Conservation (phyloP, 2,329 filamentous ascomycete species). For the Fusarium kyushuense region DNA sequence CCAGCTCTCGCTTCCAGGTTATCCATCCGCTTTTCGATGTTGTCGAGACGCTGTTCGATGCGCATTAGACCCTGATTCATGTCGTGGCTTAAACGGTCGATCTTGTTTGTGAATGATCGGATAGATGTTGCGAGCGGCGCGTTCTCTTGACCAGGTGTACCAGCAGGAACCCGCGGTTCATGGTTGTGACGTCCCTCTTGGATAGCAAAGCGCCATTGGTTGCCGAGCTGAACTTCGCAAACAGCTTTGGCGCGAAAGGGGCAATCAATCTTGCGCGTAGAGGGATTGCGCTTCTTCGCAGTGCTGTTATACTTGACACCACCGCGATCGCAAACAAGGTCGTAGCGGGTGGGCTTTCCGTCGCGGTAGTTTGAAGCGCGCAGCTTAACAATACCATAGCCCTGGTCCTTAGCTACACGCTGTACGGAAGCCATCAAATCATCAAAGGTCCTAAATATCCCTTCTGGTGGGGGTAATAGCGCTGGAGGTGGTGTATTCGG, state of each 20-base stretch:
- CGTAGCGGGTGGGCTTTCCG: constrained; percentile 71
- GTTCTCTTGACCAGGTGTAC: constrained; percentile 67
- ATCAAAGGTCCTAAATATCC: constrained; percentile 70
- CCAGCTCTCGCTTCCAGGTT: constrained; percentile 62
- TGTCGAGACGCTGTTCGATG: constrained; percentile 63
- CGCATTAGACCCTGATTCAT: constrained; percentile 64
- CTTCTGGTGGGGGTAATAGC: constrained; percentile 68
- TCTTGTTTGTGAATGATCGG: constrained; percentile 69
- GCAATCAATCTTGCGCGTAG: constrained; percentile 73
- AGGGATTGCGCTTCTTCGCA: constrained; percentile 73
- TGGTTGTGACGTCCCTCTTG: constrained; percentile 72
- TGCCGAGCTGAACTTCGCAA: constrained; percentile 71
- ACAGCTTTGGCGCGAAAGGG: constrained; percentile 73
- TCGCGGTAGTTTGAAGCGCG: constrained; percentile 73
- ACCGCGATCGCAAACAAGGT: constrained; percentile 72
- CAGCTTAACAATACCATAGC: constrained; percentile 72
- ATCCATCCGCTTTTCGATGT: constrained; percentile 67
- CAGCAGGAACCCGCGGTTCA: constrained; percentile 67
- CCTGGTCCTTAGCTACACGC: constrained; percentile 70
- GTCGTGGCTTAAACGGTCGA: constrained; percentile 70
- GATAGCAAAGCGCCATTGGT: constrained; percentile 73
- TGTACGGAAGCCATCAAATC: constrained; percentile 70
- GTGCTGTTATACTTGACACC: constrained; percentile 75
- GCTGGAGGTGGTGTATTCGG: constrained; percentile 61
- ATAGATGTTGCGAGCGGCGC: constrained; percentile 69